Base-by-base conservation (phyloP, 116 monocot species). In the Dioscorea cayenensis region DNA sequence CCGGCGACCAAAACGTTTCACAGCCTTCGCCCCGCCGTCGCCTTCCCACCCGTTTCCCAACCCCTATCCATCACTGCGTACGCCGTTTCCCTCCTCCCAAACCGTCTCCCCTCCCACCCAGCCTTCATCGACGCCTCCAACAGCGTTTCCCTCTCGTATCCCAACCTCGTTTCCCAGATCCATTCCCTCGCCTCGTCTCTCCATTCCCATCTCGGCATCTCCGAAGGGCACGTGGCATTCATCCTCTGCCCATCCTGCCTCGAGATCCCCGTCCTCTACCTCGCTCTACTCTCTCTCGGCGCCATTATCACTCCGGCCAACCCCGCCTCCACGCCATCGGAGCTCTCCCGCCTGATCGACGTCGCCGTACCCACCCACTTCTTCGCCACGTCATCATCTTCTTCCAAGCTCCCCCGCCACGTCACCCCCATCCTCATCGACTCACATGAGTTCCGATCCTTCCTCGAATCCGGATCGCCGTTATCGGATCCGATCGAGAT, bases 221-320 rank as follows among this genome's bases (percentile, higher is more conserved):
- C 76, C 62, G 74, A 63, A 28, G 81, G 89, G 64, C 9, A 76
- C 64, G 78, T 89, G 1, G 89, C 85, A 37, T 83, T 89, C 78
- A 25, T 83, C 28, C 83, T 89, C 76, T 76, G 77, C 73, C 83
- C 85, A 12, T 2, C 80, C 37, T 1, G 63, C 73, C 32, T 81
- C 68, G 76, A 89, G 20, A 7, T 85, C 32, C 85, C 89, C 52
- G 50, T 78, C 43, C 78, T 89, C 68, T 85, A 81, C 76, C 65
- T 84, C 74, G 51, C 84, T 29, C 77, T 84, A 35, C 80, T 84
- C 67, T 84, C 84, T 60, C 49, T 89, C 61, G 89, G 89, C 51
- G 78, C 36, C 71, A 51, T 75, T 66, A 59, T 80, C 65, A 66
- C 66, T 37, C 85, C 89, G 17, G 83, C 85, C 67, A 83, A 85